Conservation (phyloP, 768 basidiomycete genomes). For the Coprinopsis cinerea region DNA sequence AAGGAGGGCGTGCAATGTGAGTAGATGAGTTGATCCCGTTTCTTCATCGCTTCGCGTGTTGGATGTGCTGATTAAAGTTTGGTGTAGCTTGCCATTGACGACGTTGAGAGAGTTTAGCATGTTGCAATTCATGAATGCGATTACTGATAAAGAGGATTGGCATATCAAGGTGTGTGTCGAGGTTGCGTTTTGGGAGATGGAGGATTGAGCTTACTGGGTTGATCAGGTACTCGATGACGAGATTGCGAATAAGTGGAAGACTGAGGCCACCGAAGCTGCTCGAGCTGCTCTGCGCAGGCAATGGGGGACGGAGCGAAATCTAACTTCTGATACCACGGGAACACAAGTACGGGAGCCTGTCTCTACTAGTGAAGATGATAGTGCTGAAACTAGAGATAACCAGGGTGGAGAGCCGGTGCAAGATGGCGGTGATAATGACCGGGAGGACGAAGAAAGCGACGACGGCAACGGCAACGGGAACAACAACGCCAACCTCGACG, state of each 20-base stretch:
- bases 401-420: not conserved
- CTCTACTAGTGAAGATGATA: not conserved
- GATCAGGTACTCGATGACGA: constrained; percentile 19
- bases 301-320: not conserved
- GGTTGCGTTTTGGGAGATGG: too few species aligned
- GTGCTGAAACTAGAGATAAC: not conserved
- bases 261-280: constrained; percentile 19
- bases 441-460: not conserved
- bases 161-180: constrained; percentile 23
- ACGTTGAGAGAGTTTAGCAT: constrained; percentile 28
- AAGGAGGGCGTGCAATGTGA: not conserved
- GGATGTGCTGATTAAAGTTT: not conserved
- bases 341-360: not conserved
- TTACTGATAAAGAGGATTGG: constrained; percentile 31
- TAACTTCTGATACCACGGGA: not conserved
- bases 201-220: too few species aligned
- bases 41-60: not conserved
- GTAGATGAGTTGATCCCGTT: not conserved
- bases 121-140: constrained; percentile 29
- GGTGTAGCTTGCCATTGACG: constrained; percentile 15
- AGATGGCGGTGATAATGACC: not conserved
- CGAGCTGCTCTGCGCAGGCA: constrained; percentile 4
- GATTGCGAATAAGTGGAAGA: constrained; percentile 13
- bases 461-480: not conserved
- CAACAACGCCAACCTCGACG: not conserved